Percentiles rank a stretch among this genome's conserved stretches.
Conservation (phyloP, 208 protist genomes). For the Trypanosoma melophagium region DNA sequence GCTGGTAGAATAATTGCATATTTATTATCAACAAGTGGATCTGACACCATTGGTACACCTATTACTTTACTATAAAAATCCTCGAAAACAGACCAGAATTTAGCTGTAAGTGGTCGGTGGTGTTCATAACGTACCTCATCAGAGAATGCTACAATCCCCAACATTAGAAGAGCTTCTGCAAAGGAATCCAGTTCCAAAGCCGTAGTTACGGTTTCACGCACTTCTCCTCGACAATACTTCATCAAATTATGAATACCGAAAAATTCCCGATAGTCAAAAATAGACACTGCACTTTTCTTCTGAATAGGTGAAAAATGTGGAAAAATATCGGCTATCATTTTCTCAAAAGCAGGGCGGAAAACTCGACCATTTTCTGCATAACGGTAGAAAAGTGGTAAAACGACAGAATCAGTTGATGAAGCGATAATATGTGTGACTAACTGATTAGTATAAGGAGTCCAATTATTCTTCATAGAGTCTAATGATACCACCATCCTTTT, state of each 20-base stretch:
- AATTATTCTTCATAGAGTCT: constrained; percentile 51
- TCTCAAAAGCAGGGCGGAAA: constrained; percentile 42
- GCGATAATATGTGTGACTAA: constrained; percentile 73
- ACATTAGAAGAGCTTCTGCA: constrained; percentile 77
- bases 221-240: constrained; percentile 12
- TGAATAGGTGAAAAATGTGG: constrained; percentile 44
- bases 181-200: constrained; percentile 67
- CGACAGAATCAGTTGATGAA: constrained; percentile 32
- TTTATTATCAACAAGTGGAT: constrained; percentile 27
- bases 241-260: constrained; percentile 43
- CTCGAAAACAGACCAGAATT: constrained; percentile 80
- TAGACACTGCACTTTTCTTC: constrained; percentile 45
- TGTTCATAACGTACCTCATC: constrained; percentile 53
- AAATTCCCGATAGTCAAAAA: constrained; percentile 72
- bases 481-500: constrained; percentile 51
- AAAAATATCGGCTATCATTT: constrained; percentile 62
- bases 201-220: background rate
- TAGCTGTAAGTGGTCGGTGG: constrained; percentile 72
- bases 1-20: constrained; percentile 16
- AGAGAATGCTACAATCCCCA: constrained; percentile 76
- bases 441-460: constrained; percentile 60
- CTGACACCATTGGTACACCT: constrained; percentile 20
- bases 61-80: constrained; percentile 46
- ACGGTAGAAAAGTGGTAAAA: constrained; percentile 67
- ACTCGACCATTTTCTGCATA: constrained; percentile 55